A percentile compares a stretch with the other conserved stretches of the same genome.
Evolutionary conservation across 306 rosid species (phyloP).

Genomic region (Cicer judaicum): DNA sequence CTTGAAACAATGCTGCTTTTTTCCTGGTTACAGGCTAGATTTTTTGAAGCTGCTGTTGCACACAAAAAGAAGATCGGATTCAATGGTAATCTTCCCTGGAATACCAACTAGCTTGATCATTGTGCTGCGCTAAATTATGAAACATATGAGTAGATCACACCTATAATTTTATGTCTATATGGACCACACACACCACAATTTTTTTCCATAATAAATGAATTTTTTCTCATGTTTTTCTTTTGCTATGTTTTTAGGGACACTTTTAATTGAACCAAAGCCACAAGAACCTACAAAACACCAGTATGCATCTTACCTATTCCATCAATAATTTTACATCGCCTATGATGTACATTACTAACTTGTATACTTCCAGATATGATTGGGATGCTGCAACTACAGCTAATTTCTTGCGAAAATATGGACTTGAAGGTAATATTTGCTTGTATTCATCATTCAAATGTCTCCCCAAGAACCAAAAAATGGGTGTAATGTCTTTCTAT

Average conservation of each 20-base stretch:
- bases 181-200: neutral
- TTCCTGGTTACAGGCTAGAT: slow-evolving; percentile 71
- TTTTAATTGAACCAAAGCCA: slow-evolving; percentile 95
- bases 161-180: neutral
- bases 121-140: slow-evolving; percentile 20
- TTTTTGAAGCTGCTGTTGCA: slow-evolving; percentile 82
- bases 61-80: slow-evolving; percentile 95
- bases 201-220: neutral
- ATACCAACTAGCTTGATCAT: slow-evolving; percentile 25
- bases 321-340: slow-evolving; percentile 18
- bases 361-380: slow-evolving; percentile 73
- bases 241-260: slow-evolving; percentile 64
- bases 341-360: slow-evolving; percentile 28
- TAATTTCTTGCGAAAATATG: slow-evolving; percentile 83
- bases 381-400: slow-evolving; percentile 99
- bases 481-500: slow-evolving; percentile 22
- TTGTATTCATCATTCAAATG: slow-evolving; percentile 24
- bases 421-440: slow-evolving; percentile 63
- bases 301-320: slow-evolving; percentile 51
- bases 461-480: slow-evolving; percentile 24
- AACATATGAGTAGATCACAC: neutral
- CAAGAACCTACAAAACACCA: slow-evolving; percentile 99
- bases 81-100: slow-evolving; percentile 61
- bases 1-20: slow-evolving; percentile 22
- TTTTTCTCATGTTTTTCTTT: slow-evolving; percentile 21